These are phyloP conservation scores for Trichoderma polysporum DNA, from an alignment of 2,329 filamentous ascomycete species.

Conservation along the genomic window DNA sequence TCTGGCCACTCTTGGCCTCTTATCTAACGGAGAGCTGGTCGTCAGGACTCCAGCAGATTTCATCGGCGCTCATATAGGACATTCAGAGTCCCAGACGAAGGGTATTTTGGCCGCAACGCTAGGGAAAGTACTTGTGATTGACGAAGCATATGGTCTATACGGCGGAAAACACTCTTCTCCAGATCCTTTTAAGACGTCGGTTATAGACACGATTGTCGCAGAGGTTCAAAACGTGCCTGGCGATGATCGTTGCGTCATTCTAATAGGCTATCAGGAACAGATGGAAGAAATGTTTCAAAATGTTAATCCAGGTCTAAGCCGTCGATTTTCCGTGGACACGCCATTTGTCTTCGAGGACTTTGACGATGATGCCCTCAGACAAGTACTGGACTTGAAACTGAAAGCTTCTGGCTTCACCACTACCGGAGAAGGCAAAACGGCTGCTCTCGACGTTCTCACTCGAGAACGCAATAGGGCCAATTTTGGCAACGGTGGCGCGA, in stretches of 20 bases:
- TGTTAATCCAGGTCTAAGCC: conserved; percentile 66
- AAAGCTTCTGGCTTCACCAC: conserved; percentile 53
- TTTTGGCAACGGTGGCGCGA: conserved; percentile 74
- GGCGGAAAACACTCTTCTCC: conserved; percentile 29
- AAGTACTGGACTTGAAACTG: conserved; percentile 65
- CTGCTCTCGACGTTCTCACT: conserved; percentile 59
- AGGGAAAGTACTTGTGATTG: conserved; percentile 77
- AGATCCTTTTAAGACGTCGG: conserved; percentile 57
- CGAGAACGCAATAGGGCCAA: conserved; percentile 63
- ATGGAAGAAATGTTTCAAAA: conserved; percentile 74
- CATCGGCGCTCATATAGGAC: conserved; percentile 60
- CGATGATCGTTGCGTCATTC: conserved; percentile 70
- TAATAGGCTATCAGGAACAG: conserved; percentile 68
- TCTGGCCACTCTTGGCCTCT: conserved; percentile 63
- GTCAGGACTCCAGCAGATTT: conserved; percentile 75
- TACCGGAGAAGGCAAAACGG: conserved; percentile 50
- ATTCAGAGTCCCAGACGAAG: conserved; percentile 71
- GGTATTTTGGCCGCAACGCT: conserved; percentile 63
- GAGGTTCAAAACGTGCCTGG: conserved; percentile 69
- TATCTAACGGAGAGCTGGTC: conserved; percentile 70
- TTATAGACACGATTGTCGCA: conserved; percentile 72
- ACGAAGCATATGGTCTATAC: conserved; percentile 72
- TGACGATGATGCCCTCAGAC: conserved; percentile 52
- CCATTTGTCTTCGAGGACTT: conserved; percentile 73
- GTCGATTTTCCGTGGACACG: conserved; percentile 63